Evolutionary conservation across 148 eudicot species (phyloP).

Genomic region (Linanthus parryae): DNA sequence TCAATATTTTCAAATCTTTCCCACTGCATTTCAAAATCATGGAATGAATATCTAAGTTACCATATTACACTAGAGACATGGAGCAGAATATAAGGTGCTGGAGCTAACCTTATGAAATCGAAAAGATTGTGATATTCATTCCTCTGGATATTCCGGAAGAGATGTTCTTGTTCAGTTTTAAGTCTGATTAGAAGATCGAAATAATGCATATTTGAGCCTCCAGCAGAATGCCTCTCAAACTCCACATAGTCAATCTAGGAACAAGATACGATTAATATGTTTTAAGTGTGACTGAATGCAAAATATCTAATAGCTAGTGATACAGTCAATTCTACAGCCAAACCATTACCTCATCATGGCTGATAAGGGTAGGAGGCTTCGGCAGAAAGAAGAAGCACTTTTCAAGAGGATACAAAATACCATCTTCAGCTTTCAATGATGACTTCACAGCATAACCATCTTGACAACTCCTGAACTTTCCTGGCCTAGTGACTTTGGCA

Average conservation of each 20-base stretch:
- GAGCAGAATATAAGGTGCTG: constrained; percentile 3
- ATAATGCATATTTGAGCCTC: constrained; percentile 96
- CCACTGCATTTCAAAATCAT: constrained; percentile 42
- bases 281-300: background rate
- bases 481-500: constrained; percentile 92
- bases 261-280: constrained; percentile 7
- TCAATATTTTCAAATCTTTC: constrained; percentile 79
- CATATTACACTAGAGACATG: too few species aligned
- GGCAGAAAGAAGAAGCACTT: constrained; percentile 98
- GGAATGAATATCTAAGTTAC: too few species aligned
- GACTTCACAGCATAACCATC: constrained; percentile 97
- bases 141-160: constrained; percentile 94
- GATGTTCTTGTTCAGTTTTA: constrained; percentile 92
- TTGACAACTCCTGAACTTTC: constrained; percentile 89
- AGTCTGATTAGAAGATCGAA: constrained; percentile 84
- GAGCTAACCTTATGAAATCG: constrained; percentile 67
- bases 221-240: constrained; percentile 95
- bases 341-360: constrained; percentile 77
- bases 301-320: background rate
- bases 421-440: constrained; percentile 97
- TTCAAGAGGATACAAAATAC: constrained; percentile 90
- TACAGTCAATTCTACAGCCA: background rate
- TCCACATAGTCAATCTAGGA: constrained; percentile 91
- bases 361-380: constrained; percentile 95
- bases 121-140: constrained; percentile 78